These are phyloP conservation scores for Fusarium equiseti DNA, from an alignment of 2,329 filamentous ascomycete species.

Conservation along the genomic window DNA sequence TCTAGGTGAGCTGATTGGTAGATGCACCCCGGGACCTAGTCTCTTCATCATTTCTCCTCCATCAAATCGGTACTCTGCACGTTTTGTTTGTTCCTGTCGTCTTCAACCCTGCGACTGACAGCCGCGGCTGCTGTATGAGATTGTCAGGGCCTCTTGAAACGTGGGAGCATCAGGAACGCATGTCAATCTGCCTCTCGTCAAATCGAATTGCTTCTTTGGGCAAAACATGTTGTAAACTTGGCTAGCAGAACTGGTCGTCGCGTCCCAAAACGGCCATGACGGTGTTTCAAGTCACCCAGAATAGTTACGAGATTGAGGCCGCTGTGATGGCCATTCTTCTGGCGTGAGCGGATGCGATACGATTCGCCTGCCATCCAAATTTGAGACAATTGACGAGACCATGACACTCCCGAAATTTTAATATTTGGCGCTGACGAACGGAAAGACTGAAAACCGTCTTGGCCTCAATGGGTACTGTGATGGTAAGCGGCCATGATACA, in stretches of 20 bases:
- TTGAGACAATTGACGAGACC: constrained; percentile 37
- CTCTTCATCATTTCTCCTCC: constrained; percentile 44
- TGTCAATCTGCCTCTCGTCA: constrained; percentile 26
- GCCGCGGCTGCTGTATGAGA: constrained; percentile 32
- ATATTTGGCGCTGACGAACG: constrained; percentile 29
- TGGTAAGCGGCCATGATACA: constrained; percentile 36
- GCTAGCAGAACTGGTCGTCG: constrained; percentile 17
- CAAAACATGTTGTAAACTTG: constrained; percentile 8
- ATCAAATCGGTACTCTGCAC: constrained; percentile 48
- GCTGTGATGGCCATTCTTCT: constrained; percentile 27
- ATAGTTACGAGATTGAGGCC: constrained; percentile 28
- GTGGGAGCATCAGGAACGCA: constrained; percentile 38
- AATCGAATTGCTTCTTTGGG: constrained; percentile 30
- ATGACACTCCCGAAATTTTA: constrained; percentile 18
- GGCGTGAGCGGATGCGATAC: constrained; percentile 32
- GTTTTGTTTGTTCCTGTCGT: constrained; percentile 35
- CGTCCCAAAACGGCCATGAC: constrained; percentile 31
- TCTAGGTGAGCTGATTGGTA: constrained; percentile 44
- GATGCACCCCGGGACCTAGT: constrained; percentile 42
- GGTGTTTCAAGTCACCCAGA: constrained; percentile 35
- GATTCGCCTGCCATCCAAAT: constrained; percentile 26
- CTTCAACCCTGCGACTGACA: constrained; percentile 36
- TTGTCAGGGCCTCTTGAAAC: constrained; percentile 43
- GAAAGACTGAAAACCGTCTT: constrained; percentile 15
- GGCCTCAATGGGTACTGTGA: constrained; percentile 20